A percentile compares a stretch with the other conserved stretches of the same genome.
Conservation (phyloP, 345 rosid species). For the Moricandia moricandioides region DNA sequence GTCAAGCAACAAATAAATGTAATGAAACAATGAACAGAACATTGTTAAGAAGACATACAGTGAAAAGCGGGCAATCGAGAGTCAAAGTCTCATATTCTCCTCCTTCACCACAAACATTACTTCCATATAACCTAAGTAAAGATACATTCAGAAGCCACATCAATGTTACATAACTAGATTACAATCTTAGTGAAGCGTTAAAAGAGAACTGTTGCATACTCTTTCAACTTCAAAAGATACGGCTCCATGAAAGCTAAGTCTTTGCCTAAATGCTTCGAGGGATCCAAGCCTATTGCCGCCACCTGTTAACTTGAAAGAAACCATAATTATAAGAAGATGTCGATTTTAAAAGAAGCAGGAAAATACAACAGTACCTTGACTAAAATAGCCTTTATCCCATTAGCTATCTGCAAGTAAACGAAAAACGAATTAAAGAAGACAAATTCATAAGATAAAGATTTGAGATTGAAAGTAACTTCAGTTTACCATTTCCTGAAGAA, state of each 20-base stretch:
- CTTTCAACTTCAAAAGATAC: conserved; percentile 77
- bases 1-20: conserved; percentile 1
- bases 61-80: conserved; percentile 92
- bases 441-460: neutral
- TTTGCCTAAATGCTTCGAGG: conserved; percentile 91
- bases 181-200: neutral
- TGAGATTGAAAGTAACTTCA: conserved; percentile 11
- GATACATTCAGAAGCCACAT: neutral
- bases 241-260: conserved; percentile 65
- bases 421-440: neutral
- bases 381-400: conserved; percentile 62
- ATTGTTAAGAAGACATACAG: conserved; percentile 44
- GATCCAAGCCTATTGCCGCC: conserved; percentile 91
- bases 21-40: neutral
- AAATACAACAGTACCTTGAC: conserved; percentile 57
- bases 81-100: conserved; percentile 97
- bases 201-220: conserved; percentile 47
- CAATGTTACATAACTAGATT: neutral
- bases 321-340: neutral
- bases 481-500: conserved; percentile 93
- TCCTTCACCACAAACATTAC: conserved; percentile 98
- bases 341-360: neutral
- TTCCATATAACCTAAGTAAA: conserved; percentile 67
- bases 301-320: conserved; percentile 49
- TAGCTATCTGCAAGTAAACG: conserved; percentile 56